Evolutionary conservation across 257 asterid species (phyloP).

Genomic region (Pogostemon cablin): DNA sequence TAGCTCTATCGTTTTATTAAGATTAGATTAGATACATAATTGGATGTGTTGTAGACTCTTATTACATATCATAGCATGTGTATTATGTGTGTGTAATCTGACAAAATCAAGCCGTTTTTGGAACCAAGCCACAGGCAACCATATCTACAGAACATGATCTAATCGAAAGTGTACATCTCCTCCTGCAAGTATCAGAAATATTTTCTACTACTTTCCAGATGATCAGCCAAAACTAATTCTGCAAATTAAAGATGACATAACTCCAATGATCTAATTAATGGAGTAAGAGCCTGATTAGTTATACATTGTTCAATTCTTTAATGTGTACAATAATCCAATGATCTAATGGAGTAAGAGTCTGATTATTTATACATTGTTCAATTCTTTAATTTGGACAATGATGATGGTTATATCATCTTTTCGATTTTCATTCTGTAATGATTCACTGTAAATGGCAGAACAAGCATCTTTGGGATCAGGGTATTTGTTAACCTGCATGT

Average conservation of each 20-base stretch:
- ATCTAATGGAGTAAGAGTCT: conserved; percentile 39
- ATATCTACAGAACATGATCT: not conserved
- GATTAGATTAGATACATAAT: too few species aligned
- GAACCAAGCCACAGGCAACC: conserved; percentile 15
- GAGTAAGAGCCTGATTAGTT: too few species aligned
- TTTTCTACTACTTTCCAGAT: conserved; percentile 20
- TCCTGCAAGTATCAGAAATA: conserved; percentile 24
- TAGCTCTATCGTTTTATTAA: too few species aligned
- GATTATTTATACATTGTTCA: conserved; percentile 57
- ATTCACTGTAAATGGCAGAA: conserved; percentile 76
- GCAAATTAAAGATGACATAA: conserved; percentile 33
- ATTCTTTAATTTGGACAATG: conserved; percentile 77
- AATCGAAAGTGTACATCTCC: conserved; percentile 20
- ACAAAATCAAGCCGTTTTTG: too few species aligned
- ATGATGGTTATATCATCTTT: conserved; percentile 93
- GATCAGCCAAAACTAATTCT: conserved; percentile 31
- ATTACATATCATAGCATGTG: too few species aligned
- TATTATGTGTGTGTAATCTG: too few species aligned
- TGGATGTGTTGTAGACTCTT: too few species aligned
- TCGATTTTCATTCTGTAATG: conserved; percentile 85
- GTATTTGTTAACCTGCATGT: conserved; percentile 58
- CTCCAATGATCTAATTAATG: not conserved
- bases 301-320: too few species aligned
- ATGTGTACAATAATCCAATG: not conserved
- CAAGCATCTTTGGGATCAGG: conserved; percentile 86